Evolutionary conservation across 768 basidiomycete species (phyloP).

Genomic region (Russula griseocarnosa): DNA sequence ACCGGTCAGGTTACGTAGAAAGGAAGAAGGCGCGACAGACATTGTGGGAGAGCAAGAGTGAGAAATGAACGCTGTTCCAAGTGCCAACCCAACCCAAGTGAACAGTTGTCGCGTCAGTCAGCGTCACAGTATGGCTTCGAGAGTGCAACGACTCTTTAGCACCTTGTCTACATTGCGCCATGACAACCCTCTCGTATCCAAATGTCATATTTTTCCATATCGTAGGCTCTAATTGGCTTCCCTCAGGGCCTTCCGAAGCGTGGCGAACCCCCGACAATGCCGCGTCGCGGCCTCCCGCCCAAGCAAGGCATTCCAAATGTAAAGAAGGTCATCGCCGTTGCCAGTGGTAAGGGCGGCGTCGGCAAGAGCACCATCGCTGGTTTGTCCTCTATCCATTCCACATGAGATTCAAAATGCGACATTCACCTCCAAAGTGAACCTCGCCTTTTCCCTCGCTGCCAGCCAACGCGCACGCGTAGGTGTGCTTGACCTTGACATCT

Average conservation of each 20-base stretch:
- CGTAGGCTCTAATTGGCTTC: constrained; percentile 12
- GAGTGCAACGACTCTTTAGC: constrained; percentile 17
- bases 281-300: constrained; percentile 55
- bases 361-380: constrained; percentile 94
- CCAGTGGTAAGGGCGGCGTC: constrained; percentile 93
- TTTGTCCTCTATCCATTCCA: constrained; percentile 35
- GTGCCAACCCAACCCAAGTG: too few species aligned
- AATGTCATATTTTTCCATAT: constrained; percentile 4
- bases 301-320: constrained; percentile 67
- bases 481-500: constrained; percentile 90
- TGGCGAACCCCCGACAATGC: constrained; percentile 25
- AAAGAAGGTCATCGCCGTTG: constrained; percentile 75
- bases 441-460: constrained; percentile 69
- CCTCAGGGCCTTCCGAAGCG: constrained; percentile 34
- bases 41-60: not conserved
- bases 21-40: not conserved
- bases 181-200: constrained; percentile 54
- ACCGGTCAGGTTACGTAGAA: not conserved
- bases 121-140: constrained; percentile 3
- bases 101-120: too few species aligned
- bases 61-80: not conserved
- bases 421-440: constrained; percentile 53
- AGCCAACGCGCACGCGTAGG: constrained; percentile 56
- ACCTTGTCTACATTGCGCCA: constrained; percentile 34
- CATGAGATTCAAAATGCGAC: not conserved